These are phyloP conservation scores for Harringtonia aguacate DNA, from an alignment of 2,329 filamentous ascomycete species.

Conservation along the genomic window DNA sequence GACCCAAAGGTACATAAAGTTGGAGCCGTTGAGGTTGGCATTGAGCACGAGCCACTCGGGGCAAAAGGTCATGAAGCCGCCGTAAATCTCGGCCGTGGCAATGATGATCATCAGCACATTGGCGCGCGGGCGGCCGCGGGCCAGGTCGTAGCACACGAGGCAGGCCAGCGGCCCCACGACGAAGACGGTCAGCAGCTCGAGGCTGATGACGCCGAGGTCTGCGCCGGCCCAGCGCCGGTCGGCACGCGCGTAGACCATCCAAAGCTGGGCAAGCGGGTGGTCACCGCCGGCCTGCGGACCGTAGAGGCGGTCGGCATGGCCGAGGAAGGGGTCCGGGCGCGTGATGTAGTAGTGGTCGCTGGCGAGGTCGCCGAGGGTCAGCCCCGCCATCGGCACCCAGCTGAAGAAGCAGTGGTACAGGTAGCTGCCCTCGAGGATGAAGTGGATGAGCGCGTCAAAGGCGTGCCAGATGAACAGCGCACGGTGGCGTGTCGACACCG, in stretches of 20 bases:
- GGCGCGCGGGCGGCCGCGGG: conserved; percentile 39
- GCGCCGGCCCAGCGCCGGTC: conserved; percentile 54
- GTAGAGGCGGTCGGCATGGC: conserved; percentile 36
- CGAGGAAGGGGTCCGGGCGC: conserved; percentile 39
- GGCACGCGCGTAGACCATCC: conserved; percentile 59
- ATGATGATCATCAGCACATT: conserved; percentile 55
- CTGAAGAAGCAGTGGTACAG: conserved; percentile 90
- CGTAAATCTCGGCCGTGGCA: conserved; percentile 56
- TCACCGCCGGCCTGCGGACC: conserved; percentile 46
- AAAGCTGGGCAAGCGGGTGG: conserved; percentile 46
- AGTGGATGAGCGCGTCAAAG: conserved; percentile 85
- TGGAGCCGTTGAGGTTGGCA: conserved; percentile 51
- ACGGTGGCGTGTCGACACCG: conserved; percentile 53
- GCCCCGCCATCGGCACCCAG: conserved; percentile 25
- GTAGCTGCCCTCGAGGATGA: conserved; percentile 82
- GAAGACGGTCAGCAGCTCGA: conserved; percentile 56
- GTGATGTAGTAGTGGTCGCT: conserved; percentile 31
- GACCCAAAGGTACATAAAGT: conserved; percentile 59
- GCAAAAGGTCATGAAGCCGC: conserved; percentile 61
- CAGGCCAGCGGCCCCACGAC: conserved; percentile 49
- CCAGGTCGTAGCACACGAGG: conserved; percentile 50
- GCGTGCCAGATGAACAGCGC: conserved; percentile 90
- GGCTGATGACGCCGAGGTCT: conserved; percentile 50
- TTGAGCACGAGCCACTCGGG: conserved; percentile 57
- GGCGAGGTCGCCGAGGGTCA: conserved; percentile 20